phyloP scores from a whole-genome alignment of 805 yeast species.

The Torulaspora microellipsoides region DNA sequence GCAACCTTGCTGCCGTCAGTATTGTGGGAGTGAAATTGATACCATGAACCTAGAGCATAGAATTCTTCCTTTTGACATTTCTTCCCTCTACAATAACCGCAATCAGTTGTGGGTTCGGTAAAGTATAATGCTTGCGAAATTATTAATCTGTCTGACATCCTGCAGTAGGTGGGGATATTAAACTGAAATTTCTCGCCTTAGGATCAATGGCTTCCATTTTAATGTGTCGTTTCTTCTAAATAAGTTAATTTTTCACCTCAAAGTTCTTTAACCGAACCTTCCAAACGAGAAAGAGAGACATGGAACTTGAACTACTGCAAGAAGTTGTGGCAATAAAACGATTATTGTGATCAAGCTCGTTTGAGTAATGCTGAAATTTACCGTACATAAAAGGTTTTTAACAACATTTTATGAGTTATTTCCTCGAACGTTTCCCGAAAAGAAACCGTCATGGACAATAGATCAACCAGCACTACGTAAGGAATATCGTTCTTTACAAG shows the following conservation, averaged over 20 bases:
- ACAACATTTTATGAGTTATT: constrained; percentile 56
- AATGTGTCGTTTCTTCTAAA: no score
- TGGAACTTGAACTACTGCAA: no score
- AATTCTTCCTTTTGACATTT: constrained; percentile 38
- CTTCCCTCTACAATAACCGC: constrained; percentile 74
- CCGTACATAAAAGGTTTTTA: constrained; percentile 11
- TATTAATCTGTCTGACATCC: constrained; percentile 31
- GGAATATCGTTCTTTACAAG: constrained; percentile 73
- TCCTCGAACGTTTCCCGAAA: constrained; percentile 67
- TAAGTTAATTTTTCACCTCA: neutral
- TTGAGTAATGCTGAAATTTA: constrained; percentile 4
- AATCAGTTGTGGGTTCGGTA: constrained; percentile 37
- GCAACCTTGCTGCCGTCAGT: constrained; percentile 11
- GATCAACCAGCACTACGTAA: constrained; percentile 55
- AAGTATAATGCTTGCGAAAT: constrained; percentile 44
- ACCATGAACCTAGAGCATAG: constrained; percentile 39
- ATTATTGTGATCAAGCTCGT: no score
- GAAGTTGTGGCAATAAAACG: no score
- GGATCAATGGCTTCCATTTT: no score
- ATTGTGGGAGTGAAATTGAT: constrained; percentile 10
- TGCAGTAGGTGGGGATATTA: neutral
- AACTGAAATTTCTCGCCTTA: no score
- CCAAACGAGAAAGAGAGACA: no score
- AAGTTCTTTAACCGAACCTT: no score
- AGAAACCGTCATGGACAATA: constrained; percentile 64